Evolutionary conservation across 1,139 yeast genomes (phyloP).

Genomic region (Taphrina deformans): DNA sequence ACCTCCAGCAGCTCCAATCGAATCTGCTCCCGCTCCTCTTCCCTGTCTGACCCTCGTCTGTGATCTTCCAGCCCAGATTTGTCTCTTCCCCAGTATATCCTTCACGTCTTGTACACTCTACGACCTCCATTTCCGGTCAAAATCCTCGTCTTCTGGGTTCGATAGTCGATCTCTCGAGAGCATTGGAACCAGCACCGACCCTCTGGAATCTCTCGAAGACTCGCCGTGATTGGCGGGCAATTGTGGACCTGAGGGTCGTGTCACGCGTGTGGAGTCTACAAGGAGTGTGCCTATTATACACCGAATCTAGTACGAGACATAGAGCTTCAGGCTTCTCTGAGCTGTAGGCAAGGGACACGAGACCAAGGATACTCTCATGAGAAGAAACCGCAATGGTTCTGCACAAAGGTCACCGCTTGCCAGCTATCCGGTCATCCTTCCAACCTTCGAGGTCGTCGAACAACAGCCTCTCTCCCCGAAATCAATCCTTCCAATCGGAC

Average conservation of each 20-base stretch:
- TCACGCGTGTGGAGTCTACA: neutral
- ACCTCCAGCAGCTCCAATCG: neutral
- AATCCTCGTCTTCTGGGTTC: too few species aligned
- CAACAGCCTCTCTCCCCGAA: neutral
- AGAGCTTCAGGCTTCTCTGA: neutral
- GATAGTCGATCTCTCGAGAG: too few species aligned
- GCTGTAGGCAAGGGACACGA: neutral
- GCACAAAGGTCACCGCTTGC: slow-evolving; percentile 5
- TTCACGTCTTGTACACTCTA: neutral
- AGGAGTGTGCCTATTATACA: neutral
- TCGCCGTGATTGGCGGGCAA: neutral
- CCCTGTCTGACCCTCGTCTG: too few species aligned
- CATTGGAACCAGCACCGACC: too few species aligned
- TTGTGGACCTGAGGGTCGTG: neutral
- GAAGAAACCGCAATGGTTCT: slow-evolving; percentile 7
- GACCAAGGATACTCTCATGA: neutral
- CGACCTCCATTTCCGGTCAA: too few species aligned
- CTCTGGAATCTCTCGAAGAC: neutral
- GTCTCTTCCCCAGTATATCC: neutral
- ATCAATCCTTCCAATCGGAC: neutral
- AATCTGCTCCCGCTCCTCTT: neutral
- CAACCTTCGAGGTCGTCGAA: neutral
- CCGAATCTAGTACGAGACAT: neutral
- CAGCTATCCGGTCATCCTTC: slow-evolving; percentile 3
- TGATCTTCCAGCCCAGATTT: too few species aligned